Evolutionary conservation across 345 rosid genomes (phyloP).

Genomic region (Anastatica hierochuntica): DNA sequence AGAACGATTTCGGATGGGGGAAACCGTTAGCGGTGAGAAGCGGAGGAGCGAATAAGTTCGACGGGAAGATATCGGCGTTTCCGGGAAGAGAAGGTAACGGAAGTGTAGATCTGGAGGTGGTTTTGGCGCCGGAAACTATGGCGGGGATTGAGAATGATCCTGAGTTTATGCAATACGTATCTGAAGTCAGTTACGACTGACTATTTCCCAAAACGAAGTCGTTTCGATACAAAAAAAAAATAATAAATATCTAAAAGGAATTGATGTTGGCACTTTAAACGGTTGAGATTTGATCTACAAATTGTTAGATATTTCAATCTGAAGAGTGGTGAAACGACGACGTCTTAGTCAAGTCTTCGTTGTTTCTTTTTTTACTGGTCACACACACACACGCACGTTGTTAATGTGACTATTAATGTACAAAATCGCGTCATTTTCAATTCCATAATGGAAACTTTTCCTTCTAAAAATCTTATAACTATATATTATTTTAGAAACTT

Average conservation of each 20-base stretch:
- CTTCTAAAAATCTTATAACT: background rate
- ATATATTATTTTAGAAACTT: background rate
- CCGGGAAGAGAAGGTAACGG: conserved; percentile 78
- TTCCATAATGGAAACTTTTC: conserved; percentile 5
- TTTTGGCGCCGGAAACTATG: conserved; percentile 70
- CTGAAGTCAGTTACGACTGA: conserved; percentile 14
- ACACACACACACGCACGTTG: too few relatives aligned
- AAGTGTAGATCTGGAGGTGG: conserved; percentile 83
- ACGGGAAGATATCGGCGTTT: conserved; percentile 90
- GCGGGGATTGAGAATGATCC: conserved; percentile 46
- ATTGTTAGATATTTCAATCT: conserved; percentile 1
- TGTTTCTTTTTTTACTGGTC: conserved; percentile 3
- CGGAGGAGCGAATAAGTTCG: conserved; percentile 87
- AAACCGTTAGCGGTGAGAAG: conserved; percentile 82
- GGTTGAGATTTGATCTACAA: conserved; percentile 9
- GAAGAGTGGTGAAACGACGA: background rate
- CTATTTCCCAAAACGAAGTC: conserved; percentile 1
- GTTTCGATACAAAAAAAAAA: background rate
- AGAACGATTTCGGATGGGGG: conserved; percentile 97
- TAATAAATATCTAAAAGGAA: conserved; percentile 1
- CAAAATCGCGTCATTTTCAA: conserved; percentile 21
- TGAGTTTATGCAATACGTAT: conserved; percentile 86
- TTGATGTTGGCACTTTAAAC: conserved; percentile 9
- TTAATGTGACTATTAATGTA: conserved; percentile 16
- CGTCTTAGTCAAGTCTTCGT: conserved; percentile 20